phyloP scores from a whole-genome alignment of 441 rosid genomes.

The Gossypium armourianum region DNA sequence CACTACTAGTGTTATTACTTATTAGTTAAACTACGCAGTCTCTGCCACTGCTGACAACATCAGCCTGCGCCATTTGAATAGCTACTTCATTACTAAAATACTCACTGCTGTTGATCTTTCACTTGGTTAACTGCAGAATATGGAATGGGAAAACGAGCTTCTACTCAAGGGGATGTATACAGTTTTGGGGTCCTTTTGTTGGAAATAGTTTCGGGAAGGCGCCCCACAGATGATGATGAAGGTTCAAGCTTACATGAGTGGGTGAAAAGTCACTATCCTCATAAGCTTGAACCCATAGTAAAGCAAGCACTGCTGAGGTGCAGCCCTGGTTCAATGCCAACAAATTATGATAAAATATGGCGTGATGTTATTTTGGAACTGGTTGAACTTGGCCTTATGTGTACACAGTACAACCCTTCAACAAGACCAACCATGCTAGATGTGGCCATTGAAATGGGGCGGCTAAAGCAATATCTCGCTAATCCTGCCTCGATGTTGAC shows the following conservation, averaged over 20 bases:
- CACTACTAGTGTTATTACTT: background rate
- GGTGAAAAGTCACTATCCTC: constrained; percentile 55
- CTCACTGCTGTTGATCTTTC: background rate
- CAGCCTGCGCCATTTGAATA: background rate
- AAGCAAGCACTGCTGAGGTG: constrained; percentile 39
- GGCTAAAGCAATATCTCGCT: constrained; percentile 53
- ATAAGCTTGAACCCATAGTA: constrained; percentile 45
- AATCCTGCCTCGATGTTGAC: constrained; percentile 25
- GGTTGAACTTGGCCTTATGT: constrained; percentile 63
- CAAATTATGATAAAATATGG: constrained; percentile 29
- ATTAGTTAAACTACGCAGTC: background rate
- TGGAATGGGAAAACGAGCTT: constrained; percentile 65
- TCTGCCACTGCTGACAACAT: background rate
- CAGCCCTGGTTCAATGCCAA: constrained; percentile 27
- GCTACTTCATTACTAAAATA: background rate
- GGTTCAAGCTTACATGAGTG: constrained; percentile 66
- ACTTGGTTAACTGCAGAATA: constrained; percentile 39
- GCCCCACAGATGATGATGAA: constrained; percentile 54
- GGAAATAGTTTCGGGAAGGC: constrained; percentile 56
- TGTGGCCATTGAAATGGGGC: constrained; percentile 57
- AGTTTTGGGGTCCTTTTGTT: constrained; percentile 73
- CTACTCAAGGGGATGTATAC: constrained; percentile 69
- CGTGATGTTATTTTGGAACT: constrained; percentile 49
- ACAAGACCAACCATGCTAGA: constrained; percentile 72
- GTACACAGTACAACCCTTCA: constrained; percentile 59